These are phyloP conservation scores for Tetraselmis chui DNA, from an alignment of 139 green algal genomes.

Conservation along the genomic window DNA sequence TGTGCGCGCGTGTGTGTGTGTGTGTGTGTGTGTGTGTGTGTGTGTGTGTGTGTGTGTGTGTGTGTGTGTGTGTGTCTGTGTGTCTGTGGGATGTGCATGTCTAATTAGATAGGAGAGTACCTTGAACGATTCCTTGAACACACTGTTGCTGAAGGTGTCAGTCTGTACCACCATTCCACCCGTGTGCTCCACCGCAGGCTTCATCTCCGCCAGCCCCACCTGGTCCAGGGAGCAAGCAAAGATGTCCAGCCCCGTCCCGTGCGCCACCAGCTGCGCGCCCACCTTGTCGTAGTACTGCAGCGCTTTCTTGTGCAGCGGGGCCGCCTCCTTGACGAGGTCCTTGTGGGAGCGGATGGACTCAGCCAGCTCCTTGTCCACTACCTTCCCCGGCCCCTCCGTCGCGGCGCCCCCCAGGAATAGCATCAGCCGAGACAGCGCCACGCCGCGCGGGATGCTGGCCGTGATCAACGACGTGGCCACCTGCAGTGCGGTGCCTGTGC, in stretches of 20 bases:
- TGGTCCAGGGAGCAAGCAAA: constrained; percentile 95
- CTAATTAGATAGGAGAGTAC: constrained; percentile 30
- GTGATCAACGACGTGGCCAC: constrained; percentile 77
- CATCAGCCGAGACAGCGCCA: constrained; percentile 71
- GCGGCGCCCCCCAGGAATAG: constrained; percentile 87
- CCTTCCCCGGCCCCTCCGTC: constrained; percentile 82
- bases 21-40: too few species aligned
- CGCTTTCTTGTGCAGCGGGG: constrained; percentile 79
- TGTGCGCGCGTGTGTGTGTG: too few species aligned
- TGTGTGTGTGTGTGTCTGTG: too few species aligned
- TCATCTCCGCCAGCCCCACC: constrained; percentile 95
- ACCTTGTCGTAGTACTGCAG: constrained; percentile 86
- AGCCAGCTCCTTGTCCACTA: constrained; percentile 72
- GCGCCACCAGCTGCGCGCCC: constrained; percentile 65
- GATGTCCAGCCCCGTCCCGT: constrained; percentile 87
- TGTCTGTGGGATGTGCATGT: too few species aligned
- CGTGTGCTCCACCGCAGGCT: constrained; percentile 71
- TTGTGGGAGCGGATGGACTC: constrained; percentile 86
- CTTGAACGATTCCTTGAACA: constrained; percentile 84
- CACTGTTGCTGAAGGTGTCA: constrained; percentile 80
- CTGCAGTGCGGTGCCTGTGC: constrained; percentile 86
- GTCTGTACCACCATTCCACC: constrained; percentile 85
- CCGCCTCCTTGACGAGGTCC: constrained; percentile 88
- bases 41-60: too few species aligned
- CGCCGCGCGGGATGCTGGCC: constrained; percentile 62